phyloP scores from a whole-genome alignment of 495 filamentous ascomycete species.

The Chaetomium tenue region DNA sequence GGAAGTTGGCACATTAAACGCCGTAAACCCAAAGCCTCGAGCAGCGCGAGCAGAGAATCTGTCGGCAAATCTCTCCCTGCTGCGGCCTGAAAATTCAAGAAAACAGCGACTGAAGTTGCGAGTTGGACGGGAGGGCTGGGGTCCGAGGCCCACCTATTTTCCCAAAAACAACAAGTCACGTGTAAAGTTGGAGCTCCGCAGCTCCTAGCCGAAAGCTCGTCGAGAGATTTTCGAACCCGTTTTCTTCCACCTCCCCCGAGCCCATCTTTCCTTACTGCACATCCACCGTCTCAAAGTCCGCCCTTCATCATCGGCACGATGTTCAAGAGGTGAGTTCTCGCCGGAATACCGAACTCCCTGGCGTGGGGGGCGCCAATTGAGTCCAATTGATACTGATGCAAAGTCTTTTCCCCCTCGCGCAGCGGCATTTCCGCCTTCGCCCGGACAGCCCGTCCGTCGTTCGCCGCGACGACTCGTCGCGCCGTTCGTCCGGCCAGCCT shows the following conservation, averaged over 20 bases:
- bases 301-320: constrained; percentile 64
- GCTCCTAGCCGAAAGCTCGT: constrained; percentile 42
- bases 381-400: constrained; percentile 47
- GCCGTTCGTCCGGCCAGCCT: constrained; percentile 64
- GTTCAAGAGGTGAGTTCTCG: constrained; percentile 77
- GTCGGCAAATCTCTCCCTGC: too few relatives aligned
- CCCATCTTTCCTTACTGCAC: constrained; percentile 41
- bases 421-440: constrained; percentile 80
- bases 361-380: constrained; percentile 37
- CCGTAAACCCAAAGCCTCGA: too few relatives aligned
- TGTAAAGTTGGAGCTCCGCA: constrained; percentile 38
- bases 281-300: constrained; percentile 44
- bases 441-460: constrained; percentile 71
- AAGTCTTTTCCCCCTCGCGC: constrained; percentile 36
- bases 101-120: too few relatives aligned
- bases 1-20: too few relatives aligned
- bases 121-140: constrained; percentile 15
- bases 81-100: too few relatives aligned
- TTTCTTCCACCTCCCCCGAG: constrained; percentile 36
- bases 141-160: constrained; percentile 18
- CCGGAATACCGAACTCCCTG: neutral
- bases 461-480: constrained; percentile 64
- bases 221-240: constrained; percentile 44
- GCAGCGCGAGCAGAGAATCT: too few relatives aligned
- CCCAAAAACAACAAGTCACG: constrained; percentile 30